Conservation (phyloP, 1,139 yeast genomes). For the Saccharomycopsis crataegensis region DNA sequence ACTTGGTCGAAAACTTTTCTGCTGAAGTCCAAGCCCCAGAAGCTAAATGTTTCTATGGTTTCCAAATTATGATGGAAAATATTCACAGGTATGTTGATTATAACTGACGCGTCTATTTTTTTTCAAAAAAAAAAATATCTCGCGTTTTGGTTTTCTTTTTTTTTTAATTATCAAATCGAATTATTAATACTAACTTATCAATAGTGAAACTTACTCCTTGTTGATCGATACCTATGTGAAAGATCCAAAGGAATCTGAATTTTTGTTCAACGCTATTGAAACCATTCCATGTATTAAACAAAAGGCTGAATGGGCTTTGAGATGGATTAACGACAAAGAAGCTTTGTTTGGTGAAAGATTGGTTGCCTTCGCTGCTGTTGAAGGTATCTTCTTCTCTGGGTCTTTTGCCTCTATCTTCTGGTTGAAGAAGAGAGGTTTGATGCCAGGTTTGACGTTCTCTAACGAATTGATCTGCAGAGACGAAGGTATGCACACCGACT, state of each 20-base stretch:
- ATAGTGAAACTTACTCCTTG: conserved; percentile 87
- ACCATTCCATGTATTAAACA: conserved; percentile 89
- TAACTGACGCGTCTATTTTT: too few relatives aligned
- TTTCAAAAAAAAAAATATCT: too few relatives aligned
- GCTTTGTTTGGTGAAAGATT: conserved; percentile 92
- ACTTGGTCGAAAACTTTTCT: conserved; percentile 91
- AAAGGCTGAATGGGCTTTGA: conserved; percentile 97
- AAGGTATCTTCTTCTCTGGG: conserved; percentile 97
- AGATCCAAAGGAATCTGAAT: conserved; percentile 88
- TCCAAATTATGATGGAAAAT: conserved; percentile 99
- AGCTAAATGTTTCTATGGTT: conserved; percentile 97
- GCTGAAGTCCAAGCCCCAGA: conserved; percentile 97
- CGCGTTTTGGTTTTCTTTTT: too few relatives aligned
- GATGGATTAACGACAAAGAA: conserved; percentile 87
- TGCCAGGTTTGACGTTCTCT: conserved; percentile 98
- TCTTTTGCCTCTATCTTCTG: conserved; percentile 97
- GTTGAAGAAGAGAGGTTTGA: conserved; percentile 95
- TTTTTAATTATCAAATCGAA: too few relatives aligned
- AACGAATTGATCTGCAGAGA: conserved; percentile 96
- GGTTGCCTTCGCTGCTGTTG: conserved; percentile 98
- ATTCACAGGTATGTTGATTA: conserved; percentile 43
- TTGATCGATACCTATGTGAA: conserved; percentile 92
- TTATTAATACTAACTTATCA: too few relatives aligned
- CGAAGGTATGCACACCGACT: conserved; percentile 97
- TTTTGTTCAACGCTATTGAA: conserved; percentile 87